Conservation (phyloP, 2,329 filamentous ascomycete genomes). For the Arthrobotrys iridis region DNA sequence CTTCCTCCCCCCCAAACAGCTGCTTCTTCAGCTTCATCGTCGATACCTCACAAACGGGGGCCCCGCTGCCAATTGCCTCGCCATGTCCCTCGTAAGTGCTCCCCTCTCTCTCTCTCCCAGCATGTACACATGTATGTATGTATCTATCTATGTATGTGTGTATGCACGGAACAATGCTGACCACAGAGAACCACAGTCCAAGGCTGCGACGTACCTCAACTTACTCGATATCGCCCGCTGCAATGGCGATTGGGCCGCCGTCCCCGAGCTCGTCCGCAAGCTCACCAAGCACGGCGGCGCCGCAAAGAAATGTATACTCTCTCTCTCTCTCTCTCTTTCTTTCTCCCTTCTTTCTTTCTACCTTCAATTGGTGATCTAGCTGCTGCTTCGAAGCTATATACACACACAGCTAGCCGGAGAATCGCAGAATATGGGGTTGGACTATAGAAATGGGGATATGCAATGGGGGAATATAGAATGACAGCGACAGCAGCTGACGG, state of each 20-base stretch:
- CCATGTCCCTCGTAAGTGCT: conserved; percentile 21
- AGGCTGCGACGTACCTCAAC: conserved; percentile 82
- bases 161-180: conserved; percentile 60
- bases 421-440: too few species aligned
- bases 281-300: conserved; percentile 87
- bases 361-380: neutral
- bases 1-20: neutral
- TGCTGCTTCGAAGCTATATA: too few species aligned
- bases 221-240: conserved; percentile 87
- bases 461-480: neutral
- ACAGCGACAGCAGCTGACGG: neutral
- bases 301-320: conserved; percentile 76
- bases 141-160: neutral
- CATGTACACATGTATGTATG: too few species aligned
- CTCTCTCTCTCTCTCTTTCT: conserved; percentile 13
- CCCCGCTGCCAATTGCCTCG: conserved; percentile 14
- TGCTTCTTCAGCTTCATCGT: neutral
- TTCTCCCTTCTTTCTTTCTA: neutral
- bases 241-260: conserved; percentile 83
- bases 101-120: neutral
- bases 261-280: conserved; percentile 91
- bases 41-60: too few species aligned
- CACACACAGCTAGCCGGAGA: too few species aligned
- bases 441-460: too few species aligned
- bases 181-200: conserved; percentile 66